Base-by-base conservation (phyloP, 306 rosid species). In the Trifolium fragiferum region DNA sequence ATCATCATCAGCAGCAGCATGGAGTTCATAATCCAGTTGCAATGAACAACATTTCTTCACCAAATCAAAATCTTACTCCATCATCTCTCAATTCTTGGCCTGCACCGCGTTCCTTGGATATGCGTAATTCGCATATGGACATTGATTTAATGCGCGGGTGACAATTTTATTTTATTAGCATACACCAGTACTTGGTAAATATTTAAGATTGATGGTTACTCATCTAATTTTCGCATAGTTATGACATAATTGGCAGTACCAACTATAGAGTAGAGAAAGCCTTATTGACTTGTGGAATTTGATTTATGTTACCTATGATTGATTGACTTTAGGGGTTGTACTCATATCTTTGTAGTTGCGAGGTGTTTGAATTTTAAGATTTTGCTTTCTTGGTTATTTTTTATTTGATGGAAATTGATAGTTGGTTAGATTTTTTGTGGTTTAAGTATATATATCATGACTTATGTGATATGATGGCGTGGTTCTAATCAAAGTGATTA, bases 101-200 rank as follows among this genome's bases (percentile, higher is more conserved):
- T 15, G 76, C 89, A 2, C 81, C 96, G 10, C 92, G 88, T 50
- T 66, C 84, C 0, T 25, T 87, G 91, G 97, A 94, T 58, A 91
- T 94, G 91, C 95, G 90, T 33, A 90, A 86, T 35, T 82, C 90
- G 43, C 98, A 92, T 70, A 85, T 85, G 0, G 99, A 89, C 92
- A 95, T 95, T 41, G 97, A 95, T 85, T 84, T 95, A 87, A 92
- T 90, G 98, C 96, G 98, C 8, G 98, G 98, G 77, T 92, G 85
- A 89, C 79, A 41, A 53, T 49, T 69, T 40, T 18, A 66, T 53
- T 43, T 43, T 18, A 14, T 21, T 67, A 50, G 78, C 51, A 61
- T 55, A n/a, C 12, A 43, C 25, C 73, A 74, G 80, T 66, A 23
- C 20, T 79, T 66, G 78, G 81, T 86, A 74, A 72, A 84, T 68